These are phyloP conservation scores for Bipolaris bicolor DNA, from an alignment of 2,329 filamentous ascomycete species.

Conservation along the genomic window DNA sequence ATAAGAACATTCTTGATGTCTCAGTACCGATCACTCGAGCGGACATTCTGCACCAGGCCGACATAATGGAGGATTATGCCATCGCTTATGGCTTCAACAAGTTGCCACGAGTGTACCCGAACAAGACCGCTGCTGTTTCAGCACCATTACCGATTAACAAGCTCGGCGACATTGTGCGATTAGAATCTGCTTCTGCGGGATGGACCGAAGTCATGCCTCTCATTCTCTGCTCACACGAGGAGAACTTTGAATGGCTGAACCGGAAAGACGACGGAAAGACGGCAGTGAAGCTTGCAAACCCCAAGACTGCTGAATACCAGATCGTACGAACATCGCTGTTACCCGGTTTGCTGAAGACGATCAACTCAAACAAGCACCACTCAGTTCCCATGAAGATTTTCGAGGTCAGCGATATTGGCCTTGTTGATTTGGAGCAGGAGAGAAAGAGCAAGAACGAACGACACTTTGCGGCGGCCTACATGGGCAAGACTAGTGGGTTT, in stretches of 20 bases:
- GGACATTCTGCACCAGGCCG: slow-evolving; percentile 93
- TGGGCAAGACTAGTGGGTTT: slow-evolving; percentile 92
- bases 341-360: slow-evolving; percentile 88
- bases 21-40: slow-evolving; percentile 87
- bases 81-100: slow-evolving; percentile 98
- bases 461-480: slow-evolving; percentile 95
- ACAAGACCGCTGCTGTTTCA: slow-evolving; percentile 83
- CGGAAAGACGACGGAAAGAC: slow-evolving; percentile 84
- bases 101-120: slow-evolving; percentile 84
- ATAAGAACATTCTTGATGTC: slow-evolving; percentile 75
- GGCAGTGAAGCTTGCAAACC: slow-evolving; percentile 85
- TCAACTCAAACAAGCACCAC: slow-evolving; percentile 91
- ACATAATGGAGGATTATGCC: slow-evolving; percentile 98
- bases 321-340: slow-evolving; percentile 86
- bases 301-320: slow-evolving; percentile 92
- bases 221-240: slow-evolving; percentile 95
- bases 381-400: slow-evolving; percentile 89
- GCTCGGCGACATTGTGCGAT: slow-evolving; percentile 85
- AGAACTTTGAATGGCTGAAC: slow-evolving; percentile 97
- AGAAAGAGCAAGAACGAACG: slow-evolving; percentile 88
- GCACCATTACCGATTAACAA: slow-evolving; percentile 92
- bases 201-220: slow-evolving; percentile 97
- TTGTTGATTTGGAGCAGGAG: slow-evolving; percentile 83
- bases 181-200: slow-evolving; percentile 89
- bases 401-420: slow-evolving; percentile 87